A percentile compares a stretch with the other conserved stretches of the same genome.
phyloP scores from a whole-genome alignment of 106 monocot genomes.

The Vanilla planifolia region DNA sequence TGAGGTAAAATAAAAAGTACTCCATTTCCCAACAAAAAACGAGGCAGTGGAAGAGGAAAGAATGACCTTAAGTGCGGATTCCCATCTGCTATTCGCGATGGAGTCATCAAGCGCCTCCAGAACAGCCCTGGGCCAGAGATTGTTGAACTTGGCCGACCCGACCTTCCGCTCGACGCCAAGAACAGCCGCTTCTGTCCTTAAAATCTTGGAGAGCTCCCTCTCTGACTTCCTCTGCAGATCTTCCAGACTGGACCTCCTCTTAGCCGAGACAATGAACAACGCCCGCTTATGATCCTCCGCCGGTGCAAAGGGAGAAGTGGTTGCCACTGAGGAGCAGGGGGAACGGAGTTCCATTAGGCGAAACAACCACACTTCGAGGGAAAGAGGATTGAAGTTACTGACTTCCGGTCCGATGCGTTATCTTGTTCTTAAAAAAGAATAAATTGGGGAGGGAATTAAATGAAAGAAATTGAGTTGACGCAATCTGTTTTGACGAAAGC shows the following conservation, averaged over 20 bases:
- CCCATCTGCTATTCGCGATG: slow-evolving; percentile 42
- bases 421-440: no score
- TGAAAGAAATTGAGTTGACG: no score
- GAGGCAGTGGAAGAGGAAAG: neutral
- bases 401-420: no score
- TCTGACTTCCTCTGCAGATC: neutral
- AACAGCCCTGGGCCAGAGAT: slow-evolving; percentile 69
- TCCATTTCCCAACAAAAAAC: neutral
- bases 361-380: no score
- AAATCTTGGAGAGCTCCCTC: slow-evolving; percentile 10
- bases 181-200: slow-evolving; percentile 20
- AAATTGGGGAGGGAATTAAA: no score
- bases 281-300: neutral
- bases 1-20: no score
- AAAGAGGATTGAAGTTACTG: no score
- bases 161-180: slow-evolving; percentile 18
- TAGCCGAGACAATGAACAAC: neutral
- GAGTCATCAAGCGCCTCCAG: slow-evolving; percentile 78
- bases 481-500: no score
- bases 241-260: neutral
- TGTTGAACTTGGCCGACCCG: slow-evolving; percentile 13
- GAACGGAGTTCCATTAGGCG: neutral
- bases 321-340: neutral
- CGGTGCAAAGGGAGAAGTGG: neutral
- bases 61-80: slow-evolving; percentile 77